phyloP scores from a whole-genome alignment of 371 early-diverging fungal species.

The Choanephora cucurbitarum region DNA sequence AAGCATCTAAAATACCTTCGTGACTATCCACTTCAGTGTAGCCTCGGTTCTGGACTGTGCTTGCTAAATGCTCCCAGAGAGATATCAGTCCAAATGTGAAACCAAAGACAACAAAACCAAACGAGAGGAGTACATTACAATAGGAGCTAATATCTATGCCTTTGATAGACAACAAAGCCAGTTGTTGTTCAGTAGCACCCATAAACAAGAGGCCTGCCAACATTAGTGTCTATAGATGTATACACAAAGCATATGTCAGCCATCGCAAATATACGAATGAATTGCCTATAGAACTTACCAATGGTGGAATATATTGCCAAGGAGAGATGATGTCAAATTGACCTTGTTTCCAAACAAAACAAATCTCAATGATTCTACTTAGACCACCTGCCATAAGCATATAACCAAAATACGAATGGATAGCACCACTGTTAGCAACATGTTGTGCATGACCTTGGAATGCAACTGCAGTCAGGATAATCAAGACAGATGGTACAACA shows the following conservation, averaged over 20 bases:
- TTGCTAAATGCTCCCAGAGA: constrained; percentile 44
- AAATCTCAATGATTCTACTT: constrained; percentile 61
- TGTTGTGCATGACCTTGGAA: constrained; percentile 66
- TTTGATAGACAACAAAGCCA: constrained; percentile 37
- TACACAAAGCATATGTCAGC: not conserved
- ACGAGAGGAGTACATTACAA: constrained; percentile 57
- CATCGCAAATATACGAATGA: not conserved
- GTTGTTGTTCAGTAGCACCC: constrained; percentile 65
- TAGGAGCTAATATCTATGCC: constrained; percentile 61
- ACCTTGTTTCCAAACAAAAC: constrained; percentile 55
- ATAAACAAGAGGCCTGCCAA: constrained; percentile 66
- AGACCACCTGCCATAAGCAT: constrained; percentile 63
- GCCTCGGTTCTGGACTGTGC: constrained; percentile 17
- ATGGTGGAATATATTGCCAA: constrained; percentile 51
- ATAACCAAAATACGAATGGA: constrained; percentile 69
- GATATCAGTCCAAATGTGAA: constrained; percentile 50
- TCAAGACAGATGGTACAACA: constrained; percentile 61
- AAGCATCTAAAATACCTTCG: constrained; percentile 15
- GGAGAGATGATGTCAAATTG: constrained; percentile 36
- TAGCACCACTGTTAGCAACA: constrained; percentile 56
- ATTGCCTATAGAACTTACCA: constrained; percentile 31
- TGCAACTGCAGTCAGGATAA: constrained; percentile 64
- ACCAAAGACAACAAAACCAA: constrained; percentile 61
- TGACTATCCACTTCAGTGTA: constrained; percentile 27
- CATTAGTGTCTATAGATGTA: constrained; percentile 41